Evolutionary conservation across 257 asterid genomes (phyloP).

Genomic region (Gardenia jasminoides): DNA sequence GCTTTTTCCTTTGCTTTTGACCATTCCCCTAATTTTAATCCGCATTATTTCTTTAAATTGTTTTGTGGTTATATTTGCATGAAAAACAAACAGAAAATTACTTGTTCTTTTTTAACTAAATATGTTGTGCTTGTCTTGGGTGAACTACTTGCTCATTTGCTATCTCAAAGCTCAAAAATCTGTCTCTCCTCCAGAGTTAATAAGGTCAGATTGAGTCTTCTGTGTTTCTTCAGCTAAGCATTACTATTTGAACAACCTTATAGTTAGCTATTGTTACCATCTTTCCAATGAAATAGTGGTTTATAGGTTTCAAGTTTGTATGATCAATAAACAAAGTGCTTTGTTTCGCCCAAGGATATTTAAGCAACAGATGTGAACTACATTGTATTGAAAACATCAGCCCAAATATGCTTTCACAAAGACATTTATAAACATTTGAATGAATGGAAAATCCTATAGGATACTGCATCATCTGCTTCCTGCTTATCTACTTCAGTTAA

Average conservation of each 20-base stretch:
- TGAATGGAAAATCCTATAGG: neutral
- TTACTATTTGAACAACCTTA: neutral
- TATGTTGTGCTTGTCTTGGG: neutral
- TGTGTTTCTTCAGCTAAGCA: neutral
- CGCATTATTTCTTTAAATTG: neutral
- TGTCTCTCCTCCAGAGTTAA: neutral
- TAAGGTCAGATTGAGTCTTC: neutral
- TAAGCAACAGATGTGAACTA: neutral
- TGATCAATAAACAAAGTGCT: neutral
- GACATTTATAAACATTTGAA: neutral
- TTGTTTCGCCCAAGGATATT: neutral
- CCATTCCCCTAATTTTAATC: neutral
- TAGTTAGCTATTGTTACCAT: neutral
- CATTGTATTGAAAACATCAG: neutral
- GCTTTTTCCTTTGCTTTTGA: neutral
- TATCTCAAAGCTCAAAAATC: neutral
- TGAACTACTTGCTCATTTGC: neutral
- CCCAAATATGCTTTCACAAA: neutral
- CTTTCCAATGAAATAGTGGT: neutral
- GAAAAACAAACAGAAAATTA: neutral
- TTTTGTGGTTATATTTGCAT: neutral
- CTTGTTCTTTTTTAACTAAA: neutral
- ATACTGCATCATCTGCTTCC: neutral
- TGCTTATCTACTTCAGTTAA: neutral
- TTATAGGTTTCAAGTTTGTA: neutral